These are phyloP conservation scores for Ogataea ganodermae DNA, from an alignment of 805 yeast genomes.

Conservation along the genomic window DNA sequence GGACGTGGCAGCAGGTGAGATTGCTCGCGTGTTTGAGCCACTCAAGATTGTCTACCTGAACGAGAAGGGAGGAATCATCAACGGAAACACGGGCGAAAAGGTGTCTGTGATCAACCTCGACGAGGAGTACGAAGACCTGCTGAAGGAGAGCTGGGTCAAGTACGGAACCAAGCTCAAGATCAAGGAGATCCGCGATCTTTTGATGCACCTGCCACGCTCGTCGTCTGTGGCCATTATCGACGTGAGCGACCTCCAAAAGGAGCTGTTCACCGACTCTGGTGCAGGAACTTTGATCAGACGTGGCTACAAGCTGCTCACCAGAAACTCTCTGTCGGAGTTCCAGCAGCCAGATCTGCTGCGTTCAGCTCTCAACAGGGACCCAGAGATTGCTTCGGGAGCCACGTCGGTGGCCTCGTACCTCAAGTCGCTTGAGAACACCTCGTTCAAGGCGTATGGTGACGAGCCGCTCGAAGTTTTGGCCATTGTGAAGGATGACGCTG, in stretches of 20 bases:
- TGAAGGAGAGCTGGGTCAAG: constrained; percentile 97
- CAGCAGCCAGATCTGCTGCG: constrained; percentile 74
- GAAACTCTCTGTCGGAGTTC: constrained; percentile 70
- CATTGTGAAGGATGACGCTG: constrained; percentile 58
- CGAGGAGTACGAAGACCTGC: constrained; percentile 88
- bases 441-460: constrained; percentile 85
- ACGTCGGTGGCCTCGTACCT: constrained; percentile 80
- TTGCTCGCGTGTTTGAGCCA: constrained; percentile 96
- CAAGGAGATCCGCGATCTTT: constrained; percentile 91
- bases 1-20: constrained; percentile 98
- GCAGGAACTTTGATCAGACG: constrained; percentile 98
- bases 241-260: constrained; percentile 93
- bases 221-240: constrained; percentile 97
- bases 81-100: constrained; percentile 89
- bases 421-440: constrained; percentile 60
- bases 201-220: constrained; percentile 92
- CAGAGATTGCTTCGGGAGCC: constrained; percentile 68
- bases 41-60: constrained; percentile 93
- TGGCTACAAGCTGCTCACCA: constrained; percentile 83
- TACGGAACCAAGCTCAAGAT: constrained; percentile 97
- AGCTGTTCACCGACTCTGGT: constrained; percentile 96
- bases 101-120: constrained; percentile 89
- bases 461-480: constrained; percentile 95
- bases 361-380: constrained; percentile 73
- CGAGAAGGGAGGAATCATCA: constrained; percentile 96